Conservation (phyloP, 2,329 filamentous ascomycete genomes). For the Ceratocystis eucalypticola region DNA sequence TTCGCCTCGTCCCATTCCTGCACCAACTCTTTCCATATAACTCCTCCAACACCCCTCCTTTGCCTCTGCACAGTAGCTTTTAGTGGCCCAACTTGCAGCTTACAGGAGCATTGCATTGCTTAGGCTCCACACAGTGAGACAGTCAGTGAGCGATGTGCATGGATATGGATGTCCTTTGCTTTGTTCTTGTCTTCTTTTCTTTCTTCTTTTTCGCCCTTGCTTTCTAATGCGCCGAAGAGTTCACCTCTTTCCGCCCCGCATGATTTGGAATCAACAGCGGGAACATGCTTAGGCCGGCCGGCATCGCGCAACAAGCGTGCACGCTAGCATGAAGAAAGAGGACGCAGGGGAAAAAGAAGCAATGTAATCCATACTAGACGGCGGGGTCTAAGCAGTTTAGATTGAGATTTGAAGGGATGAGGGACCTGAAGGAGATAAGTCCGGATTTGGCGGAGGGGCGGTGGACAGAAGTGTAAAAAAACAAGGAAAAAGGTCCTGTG, state of each 20-base stretch:
- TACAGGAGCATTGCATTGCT: background rate
- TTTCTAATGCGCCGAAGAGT: too few species aligned
- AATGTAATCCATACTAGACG: background rate
- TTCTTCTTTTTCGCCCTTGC: too few species aligned
- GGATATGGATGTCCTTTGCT: background rate
- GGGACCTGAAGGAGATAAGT: too few species aligned
- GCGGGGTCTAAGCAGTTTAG: background rate
- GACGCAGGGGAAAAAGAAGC: background rate
- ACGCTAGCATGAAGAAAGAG: background rate
- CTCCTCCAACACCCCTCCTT: background rate
- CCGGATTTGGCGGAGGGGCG: too few species aligned
- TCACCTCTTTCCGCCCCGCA: background rate
- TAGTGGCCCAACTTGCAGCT: background rate
- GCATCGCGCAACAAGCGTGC: background rate
- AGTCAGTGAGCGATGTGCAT: background rate
- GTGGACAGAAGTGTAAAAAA: too few species aligned
- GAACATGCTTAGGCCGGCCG: background rate
- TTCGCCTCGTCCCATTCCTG: background rate
- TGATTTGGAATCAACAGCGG: slow-evolving; percentile 1
- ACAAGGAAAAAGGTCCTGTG: too few species aligned
- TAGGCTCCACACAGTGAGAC: background rate
- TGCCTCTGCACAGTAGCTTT: background rate
- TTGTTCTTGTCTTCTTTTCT: background rate
- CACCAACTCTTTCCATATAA: background rate
- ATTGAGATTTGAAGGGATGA: background rate